Base-by-base conservation (phyloP, 1,284 basidiomycete genomes). In the Hortiboletus rubellus region DNA sequence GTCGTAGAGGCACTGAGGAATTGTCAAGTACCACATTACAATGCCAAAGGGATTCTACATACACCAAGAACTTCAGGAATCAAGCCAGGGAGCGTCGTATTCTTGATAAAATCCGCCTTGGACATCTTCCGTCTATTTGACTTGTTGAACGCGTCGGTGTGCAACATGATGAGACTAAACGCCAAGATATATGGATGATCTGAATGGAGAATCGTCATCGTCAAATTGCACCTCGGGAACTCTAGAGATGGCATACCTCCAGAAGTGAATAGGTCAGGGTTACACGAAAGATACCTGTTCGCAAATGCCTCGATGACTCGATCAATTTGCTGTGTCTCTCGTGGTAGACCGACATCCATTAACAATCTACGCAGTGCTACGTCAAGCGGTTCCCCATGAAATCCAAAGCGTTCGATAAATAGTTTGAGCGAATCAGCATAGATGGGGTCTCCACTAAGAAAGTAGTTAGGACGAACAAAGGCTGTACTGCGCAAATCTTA, bases 81-180 rank as follows among this genome's bases (percentile, higher is more conserved):
- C 18, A 97, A 84, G 12, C 94, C 94, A n/a, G 94, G 91, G 60
- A 96, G 81, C 51, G 84, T 80, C 0, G 95, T 96, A 67, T 98
- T 98, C 75, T 87, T 91, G 61, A 97, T 80, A 69, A 98, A 98
- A 67, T 96, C 95, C 2, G 85, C 79, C 71, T 96, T 97, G 36
- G 90, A 87, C 97, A 99, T 99, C 77, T 98, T 98, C 61, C 89
- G 88, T 76, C 94, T 98, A 75, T 98, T 98, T 63, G 93, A 94
- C 74, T 90, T 93, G 76, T 99, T 99, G 80, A 98, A 99, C 2
- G 91, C 91, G 70, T 99, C 96, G 12, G 97, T 99, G 71, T 98
- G 96, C 46, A 99, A 80, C 95, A 99, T 98, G 72, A 99, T 97
- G 67, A 99, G 79, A 65, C 96, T 98, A 76, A 99, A 99, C 14